These are phyloP conservation scores for Aspergillus felis DNA, from an alignment of 2,329 filamentous ascomycete species.

Conservation along the genomic window DNA sequence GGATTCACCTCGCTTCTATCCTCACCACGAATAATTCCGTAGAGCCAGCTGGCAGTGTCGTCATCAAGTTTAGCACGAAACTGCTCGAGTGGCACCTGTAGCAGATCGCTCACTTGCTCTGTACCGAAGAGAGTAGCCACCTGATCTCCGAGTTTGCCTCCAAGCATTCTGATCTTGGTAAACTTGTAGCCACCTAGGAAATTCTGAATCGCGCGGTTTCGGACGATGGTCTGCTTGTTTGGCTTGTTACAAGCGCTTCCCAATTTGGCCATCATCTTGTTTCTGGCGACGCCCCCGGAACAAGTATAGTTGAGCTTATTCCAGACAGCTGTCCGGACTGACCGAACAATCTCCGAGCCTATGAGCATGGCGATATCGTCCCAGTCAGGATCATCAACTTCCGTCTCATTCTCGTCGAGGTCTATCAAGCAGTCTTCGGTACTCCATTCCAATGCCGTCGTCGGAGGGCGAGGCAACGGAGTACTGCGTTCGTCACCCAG, in stretches of 20 bases:
- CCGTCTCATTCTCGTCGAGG: constrained; percentile 66
- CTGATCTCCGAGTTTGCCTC: constrained; percentile 88
- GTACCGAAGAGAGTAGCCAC: constrained; percentile 77
- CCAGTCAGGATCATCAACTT: constrained; percentile 86
- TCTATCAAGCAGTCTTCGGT: constrained; percentile 73
- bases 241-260: constrained; percentile 91
- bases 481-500: constrained; percentile 52
- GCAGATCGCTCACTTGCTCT: constrained; percentile 71
- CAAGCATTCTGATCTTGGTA: constrained; percentile 91
- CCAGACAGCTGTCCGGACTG: constrained; percentile 65
- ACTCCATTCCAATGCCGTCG: constrained; percentile 74
- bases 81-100: constrained; percentile 68
- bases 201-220: constrained; percentile 72
- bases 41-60: constrained; percentile 80
- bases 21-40: constrained; percentile 78
- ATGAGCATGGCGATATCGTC: constrained; percentile 86
- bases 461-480: constrained; percentile 68
- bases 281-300: constrained; percentile 80
- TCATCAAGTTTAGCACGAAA: constrained; percentile 75
- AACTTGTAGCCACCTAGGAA: constrained; percentile 87
- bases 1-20: constrained; percentile 86
- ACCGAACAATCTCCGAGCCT: constrained; percentile 81
- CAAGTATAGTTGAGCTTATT: constrained; percentile 80
- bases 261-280: constrained; percentile 94
- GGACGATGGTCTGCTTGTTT: constrained; percentile 89